Evolutionary conservation across 2,329 filamentous ascomycete species (phyloP).

Genomic region (Teratosphaeriaceae sp.): DNA sequence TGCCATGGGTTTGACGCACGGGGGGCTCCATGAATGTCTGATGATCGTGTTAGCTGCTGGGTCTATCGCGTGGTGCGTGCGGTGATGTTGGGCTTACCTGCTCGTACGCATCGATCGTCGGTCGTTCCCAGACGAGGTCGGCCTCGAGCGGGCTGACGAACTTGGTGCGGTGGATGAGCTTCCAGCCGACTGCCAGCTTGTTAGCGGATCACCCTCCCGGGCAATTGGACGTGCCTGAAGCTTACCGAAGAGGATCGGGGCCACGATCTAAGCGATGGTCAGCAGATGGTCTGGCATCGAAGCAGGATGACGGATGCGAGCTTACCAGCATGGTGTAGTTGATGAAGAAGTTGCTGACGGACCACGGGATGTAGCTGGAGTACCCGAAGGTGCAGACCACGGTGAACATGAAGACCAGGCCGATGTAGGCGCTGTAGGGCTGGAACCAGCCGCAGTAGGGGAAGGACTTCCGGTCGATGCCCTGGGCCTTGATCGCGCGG

Average conservation of each 20-base stretch:
- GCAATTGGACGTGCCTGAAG: too few species aligned
- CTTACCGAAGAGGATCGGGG: conserved; percentile 47
- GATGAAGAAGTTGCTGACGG: conserved; percentile 38
- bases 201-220: too few species aligned
- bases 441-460: conserved; percentile 53
- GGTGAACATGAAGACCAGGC: conserved; percentile 24
- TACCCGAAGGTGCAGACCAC: conserved; percentile 51
- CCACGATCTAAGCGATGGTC: too few species aligned
- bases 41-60: too few species aligned
- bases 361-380: conserved; percentile 42
- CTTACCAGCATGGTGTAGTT: conserved; percentile 43
- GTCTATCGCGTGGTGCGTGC: too few species aligned
- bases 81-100: too few species aligned
- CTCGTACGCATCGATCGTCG: conserved; percentile 54
- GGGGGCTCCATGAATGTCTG: conserved; percentile 43
- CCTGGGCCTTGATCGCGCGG: conserved; percentile 46
- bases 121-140: conserved; percentile 58
- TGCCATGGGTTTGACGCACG: too few species aligned
- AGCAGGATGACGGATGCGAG: too few species aligned
- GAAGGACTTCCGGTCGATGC: conserved; percentile 45
- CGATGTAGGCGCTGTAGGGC: conserved; percentile 47
- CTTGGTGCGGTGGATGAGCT: conserved; percentile 55
- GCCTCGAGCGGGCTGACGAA: conserved; percentile 48
- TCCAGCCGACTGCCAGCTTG: too few species aligned
- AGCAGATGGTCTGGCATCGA: too few species aligned